Evolutionary conservation across 352 stramenopile genomes (phyloP).

Genomic region (Phytopythium litorale): DNA sequence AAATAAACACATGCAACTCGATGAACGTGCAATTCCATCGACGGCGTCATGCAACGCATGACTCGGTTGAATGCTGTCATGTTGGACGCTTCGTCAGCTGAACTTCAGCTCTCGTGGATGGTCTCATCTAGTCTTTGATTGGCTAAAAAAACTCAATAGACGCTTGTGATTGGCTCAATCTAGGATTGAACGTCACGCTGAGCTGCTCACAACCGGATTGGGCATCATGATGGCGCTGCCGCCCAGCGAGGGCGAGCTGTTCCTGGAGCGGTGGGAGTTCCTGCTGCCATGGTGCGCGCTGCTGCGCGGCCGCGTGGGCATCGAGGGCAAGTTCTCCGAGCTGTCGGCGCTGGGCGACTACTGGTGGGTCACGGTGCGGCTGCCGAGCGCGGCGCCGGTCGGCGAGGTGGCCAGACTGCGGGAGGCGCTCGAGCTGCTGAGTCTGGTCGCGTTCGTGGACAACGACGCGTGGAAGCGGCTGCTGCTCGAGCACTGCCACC

Average conservation of each 20-base stretch:
- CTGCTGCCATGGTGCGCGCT: constrained; percentile 24
- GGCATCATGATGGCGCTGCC: constrained; percentile 8
- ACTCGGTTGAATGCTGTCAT: background rate
- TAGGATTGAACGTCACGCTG: too few relatives aligned
- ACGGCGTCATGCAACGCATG: background rate
- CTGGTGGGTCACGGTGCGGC: constrained; percentile 19
- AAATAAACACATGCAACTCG: background rate
- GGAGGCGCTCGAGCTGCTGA: constrained; percentile 36
- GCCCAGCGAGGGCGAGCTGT: constrained; percentile 1
- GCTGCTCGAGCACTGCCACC: constrained; percentile 21
- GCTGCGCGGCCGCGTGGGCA: constrained; percentile 14
- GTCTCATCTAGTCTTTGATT: background rate
- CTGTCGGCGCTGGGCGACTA: constrained; percentile 21
- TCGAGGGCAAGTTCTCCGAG: constrained; percentile 17
- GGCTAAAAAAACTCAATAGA: background rate
- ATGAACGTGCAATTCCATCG: background rate
- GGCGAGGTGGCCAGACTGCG: constrained; percentile 12
- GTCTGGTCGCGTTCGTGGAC: constrained; percentile 26
- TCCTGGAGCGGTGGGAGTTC: constrained; percentile 16
- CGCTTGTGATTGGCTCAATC: background rate
- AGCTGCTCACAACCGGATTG: background rate
- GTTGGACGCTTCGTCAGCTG: background rate
- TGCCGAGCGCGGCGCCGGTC: constrained; percentile 9
- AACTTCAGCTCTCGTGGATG: background rate
- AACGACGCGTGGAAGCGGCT: constrained; percentile 30